Evolutionary conservation across 208 protist species (phyloP), one percentile per base, ranked within the genome.

Genomic region (Acanthamoeba lenticulata): DNA sequence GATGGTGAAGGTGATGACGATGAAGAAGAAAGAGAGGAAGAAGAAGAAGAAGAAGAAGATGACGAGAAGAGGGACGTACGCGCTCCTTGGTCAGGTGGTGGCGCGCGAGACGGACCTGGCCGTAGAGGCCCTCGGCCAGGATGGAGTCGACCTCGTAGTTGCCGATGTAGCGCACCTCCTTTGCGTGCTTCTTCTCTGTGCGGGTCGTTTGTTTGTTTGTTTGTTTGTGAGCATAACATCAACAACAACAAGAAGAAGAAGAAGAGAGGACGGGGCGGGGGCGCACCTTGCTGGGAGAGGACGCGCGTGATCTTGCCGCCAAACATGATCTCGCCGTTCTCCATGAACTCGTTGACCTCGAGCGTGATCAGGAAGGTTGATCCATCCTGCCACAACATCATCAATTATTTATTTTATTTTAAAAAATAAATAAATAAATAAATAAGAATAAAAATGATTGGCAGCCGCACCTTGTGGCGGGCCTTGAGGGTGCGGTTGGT

Each of bases 341-440:
- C 34, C 32, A 45, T 36, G 38, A 90, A 90, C 52, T 90, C 83
- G 52, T 52, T 90, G 47, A 90, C 49, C 29, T 90, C 83, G 19
- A 90, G 83, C 6, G 9, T 45, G 52, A 90, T 65, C 7, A 38
- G 29, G 32, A 90, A 90, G 7, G 40, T 90, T 9, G 83, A 90
- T 4, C 83, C 83, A 65, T 90, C 83, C 83, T 90, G 49, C n/a
- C n/a, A n/a, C n/a, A 60, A 60, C 52, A 60, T 60, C 21, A 21
- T 11, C 52, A 60, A 21, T 60, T 60, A 27, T 27, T 11, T 60
- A 60, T 27, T 60, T 60, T 11, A 21, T 21, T n/a, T n/a, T n/a
- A n/a, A n/a, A n/a, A n/a, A n/a, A n/a, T n/a, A n/a, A n/a, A n/a
- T n/a, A n/a, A n/a, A n/a, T n/a, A n/a, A n/a, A n/a, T n/a, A n/a